Percentiles rank a stretch among this genome's conserved stretches.
Conservation (phyloP, 306 rosid species). For the Cucurbita maxima region DNA sequence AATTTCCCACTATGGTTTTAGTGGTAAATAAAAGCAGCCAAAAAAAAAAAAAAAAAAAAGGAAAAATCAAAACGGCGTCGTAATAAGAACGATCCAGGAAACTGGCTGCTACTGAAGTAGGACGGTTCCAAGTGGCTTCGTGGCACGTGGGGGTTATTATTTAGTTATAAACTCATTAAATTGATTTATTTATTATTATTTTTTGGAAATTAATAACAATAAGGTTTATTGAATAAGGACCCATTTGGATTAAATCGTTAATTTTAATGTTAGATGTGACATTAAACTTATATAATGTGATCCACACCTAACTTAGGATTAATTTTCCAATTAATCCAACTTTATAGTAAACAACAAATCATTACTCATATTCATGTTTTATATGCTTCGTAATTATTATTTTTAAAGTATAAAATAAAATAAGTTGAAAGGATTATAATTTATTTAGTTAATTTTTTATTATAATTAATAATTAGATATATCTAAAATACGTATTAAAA, state of each 20-base stretch:
- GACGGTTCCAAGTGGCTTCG: background rate
- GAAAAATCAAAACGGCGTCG: background rate
- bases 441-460: no score
- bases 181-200: background rate
- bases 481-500: no score
- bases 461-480: no score
- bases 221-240: background rate
- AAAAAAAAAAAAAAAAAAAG: background rate
- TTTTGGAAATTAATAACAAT: background rate
- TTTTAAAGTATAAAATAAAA: no score
- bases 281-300: background rate
- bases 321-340: background rate
- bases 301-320: background rate
- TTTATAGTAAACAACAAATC: background rate
- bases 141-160: background rate
- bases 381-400: no score
- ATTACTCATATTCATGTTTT: background rate
- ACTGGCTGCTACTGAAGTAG: background rate
- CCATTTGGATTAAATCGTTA: background rate
- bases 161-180: background rate
- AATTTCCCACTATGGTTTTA: background rate
- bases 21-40: constrained; percentile 4
- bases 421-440: no score
- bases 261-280: background rate
- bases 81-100: background rate